These are phyloP conservation scores for Pseudognaphalium luteoalbum DNA, from an alignment of 129 eudicot genomes.

Conservation along the genomic window DNA sequence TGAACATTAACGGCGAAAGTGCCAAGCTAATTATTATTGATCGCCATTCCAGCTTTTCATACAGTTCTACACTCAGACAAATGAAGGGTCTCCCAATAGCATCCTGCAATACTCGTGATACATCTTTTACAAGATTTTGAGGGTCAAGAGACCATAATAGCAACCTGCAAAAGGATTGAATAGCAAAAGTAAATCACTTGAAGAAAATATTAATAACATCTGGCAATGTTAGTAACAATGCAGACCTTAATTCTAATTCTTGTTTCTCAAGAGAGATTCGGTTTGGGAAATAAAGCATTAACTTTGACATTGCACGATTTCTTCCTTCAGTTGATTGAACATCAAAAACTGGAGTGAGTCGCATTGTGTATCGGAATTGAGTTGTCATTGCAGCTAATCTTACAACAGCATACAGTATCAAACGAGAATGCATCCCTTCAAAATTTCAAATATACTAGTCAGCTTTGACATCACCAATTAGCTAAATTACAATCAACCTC, in stretches of 20 bases:
- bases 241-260: conserved; percentile 62
- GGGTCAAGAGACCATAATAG: conserved; percentile 72
- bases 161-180: conserved; percentile 49
- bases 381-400: conserved; percentile 51
- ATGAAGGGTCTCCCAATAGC: conserved; percentile 49
- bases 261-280: conserved; percentile 31
- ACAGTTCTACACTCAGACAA: conserved; percentile 50
- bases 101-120: conserved; percentile 58
- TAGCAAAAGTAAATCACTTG: conserved; percentile 8
- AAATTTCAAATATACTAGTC: conserved; percentile 22
- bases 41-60: conserved; percentile 64
- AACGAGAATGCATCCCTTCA: conserved; percentile 51
- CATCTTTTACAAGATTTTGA: conserved; percentile 47
- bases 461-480: conserved; percentile 17
- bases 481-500: neutral
- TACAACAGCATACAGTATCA: conserved; percentile 45
- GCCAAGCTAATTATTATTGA: conserved; percentile 51
- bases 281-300: conserved; percentile 40
- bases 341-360: conserved; percentile 32
- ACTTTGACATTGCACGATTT: conserved; percentile 32
- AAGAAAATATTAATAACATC: conserved; percentile 9
- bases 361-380: conserved; percentile 23
- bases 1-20: conserved; percentile 62
- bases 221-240: neutral
- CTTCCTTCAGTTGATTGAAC: conserved; percentile 33